Evolutionary conservation across 1,284 basidiomycete genomes (phyloP).

Genomic region (Laetiporus sulphureus): DNA sequence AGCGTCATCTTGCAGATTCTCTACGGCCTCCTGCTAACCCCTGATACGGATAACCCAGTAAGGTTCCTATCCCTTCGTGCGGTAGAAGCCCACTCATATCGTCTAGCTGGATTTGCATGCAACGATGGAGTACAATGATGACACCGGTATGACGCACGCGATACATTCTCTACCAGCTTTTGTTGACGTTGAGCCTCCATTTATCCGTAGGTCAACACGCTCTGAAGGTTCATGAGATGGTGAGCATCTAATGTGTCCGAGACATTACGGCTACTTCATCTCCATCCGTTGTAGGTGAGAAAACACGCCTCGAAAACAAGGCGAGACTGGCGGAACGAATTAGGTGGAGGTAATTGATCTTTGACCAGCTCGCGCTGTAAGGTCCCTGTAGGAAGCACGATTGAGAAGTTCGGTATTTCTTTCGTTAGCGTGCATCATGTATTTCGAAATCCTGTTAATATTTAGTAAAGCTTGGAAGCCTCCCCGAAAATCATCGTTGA

Average conservation of each 20-base stretch:
- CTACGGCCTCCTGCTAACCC: constrained; percentile 9
- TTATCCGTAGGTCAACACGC: constrained; percentile 6
- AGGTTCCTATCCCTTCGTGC: background rate
- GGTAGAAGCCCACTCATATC: background rate
- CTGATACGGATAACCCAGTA: constrained; percentile 10
- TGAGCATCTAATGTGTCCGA: background rate
- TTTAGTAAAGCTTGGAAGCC: too few relatives aligned
- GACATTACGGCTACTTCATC: background rate
- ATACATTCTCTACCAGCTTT: background rate
- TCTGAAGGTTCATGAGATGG: constrained; percentile 9
- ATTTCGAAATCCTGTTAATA: too few relatives aligned
- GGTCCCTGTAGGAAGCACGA: too few relatives aligned
- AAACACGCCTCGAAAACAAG: constrained; percentile 7
- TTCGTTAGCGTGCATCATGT: too few relatives aligned
- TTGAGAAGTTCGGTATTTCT: too few relatives aligned
- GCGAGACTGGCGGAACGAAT: constrained; percentile 2
- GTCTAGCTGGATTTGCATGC: constrained; percentile 10
- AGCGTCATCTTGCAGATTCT: constrained; percentile 7
- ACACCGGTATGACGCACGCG: constrained; percentile 3
- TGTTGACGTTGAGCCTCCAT: background rate
- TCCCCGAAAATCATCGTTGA: too few relatives aligned
- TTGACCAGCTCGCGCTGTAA: too few relatives aligned
- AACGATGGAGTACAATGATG: constrained; percentile 13
- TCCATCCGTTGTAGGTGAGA: constrained; percentile 2
- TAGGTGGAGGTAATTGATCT: constrained; percentile 3